A percentile compares a stretch with the other conserved stretches of the same genome.
These are phyloP conservation scores for Leishmania aethiopica DNA, from an alignment of 208 protist genomes.

Conservation along the genomic window DNA sequence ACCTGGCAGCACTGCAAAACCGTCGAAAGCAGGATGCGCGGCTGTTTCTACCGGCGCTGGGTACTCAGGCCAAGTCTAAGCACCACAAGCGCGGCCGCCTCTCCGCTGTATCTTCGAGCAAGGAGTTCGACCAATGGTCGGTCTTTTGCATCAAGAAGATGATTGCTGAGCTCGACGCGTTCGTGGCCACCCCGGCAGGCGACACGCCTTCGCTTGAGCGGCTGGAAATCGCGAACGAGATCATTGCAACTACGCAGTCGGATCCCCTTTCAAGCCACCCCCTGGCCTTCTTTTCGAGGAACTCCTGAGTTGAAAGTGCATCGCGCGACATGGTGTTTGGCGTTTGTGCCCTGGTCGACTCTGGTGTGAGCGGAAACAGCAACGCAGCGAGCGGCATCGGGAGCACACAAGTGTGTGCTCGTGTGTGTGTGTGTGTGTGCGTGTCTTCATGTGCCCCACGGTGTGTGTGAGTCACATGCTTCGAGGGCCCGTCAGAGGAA, in stretches of 20 bases:
- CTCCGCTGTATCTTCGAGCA: neutral
- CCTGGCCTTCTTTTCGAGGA: neutral
- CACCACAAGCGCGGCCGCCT: neutral
- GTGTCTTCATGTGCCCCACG: too few relatives aligned
- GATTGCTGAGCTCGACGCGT: constrained; percentile 14
- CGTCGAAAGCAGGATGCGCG: constrained; percentile 7
- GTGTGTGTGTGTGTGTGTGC: neutral
- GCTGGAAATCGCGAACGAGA: constrained; percentile 12
- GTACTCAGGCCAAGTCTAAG: neutral
- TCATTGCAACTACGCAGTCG: neutral
- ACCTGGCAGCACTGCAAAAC: constrained; percentile 6
- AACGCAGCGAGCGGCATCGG: neutral
- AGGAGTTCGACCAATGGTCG: constrained; percentile 7
- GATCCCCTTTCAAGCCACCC: neutral
- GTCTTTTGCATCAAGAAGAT: constrained; percentile 6
- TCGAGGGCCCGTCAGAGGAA: neutral
- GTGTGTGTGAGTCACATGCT: too few relatives aligned
- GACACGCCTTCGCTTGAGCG: constrained; percentile 8
- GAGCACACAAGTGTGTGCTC: neutral
- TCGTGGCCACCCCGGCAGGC: constrained; percentile 6
- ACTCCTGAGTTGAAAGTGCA: neutral
- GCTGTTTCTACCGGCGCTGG: neutral
- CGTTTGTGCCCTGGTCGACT: neutral
- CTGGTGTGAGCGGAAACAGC: neutral
- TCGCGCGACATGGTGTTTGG: neutral